Base-by-base conservation (phyloP, 768 basidiomycete species). In the Suillus plorans region DNA sequence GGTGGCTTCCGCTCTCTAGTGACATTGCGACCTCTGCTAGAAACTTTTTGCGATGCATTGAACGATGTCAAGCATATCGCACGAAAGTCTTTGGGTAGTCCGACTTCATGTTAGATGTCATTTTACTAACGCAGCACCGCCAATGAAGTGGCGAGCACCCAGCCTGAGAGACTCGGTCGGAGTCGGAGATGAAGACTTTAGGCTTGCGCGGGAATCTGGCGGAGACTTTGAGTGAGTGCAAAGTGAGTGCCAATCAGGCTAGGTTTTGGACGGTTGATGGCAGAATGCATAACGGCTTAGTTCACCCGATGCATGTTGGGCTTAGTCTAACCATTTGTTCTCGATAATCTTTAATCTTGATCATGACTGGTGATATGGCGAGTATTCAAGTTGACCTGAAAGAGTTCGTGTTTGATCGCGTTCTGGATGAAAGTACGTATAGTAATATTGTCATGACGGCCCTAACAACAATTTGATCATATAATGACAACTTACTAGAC, bases 321-420 rank as follows among this genome's bases (percentile, higher is more conserved):
- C 31, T 31, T 5, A 31, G 31, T 31, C 5, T 6, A 31, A 31
- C 31, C 31, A 31, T 31, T 31, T 28, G n/a, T 28, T 52, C 47
- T 47, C n/a, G n/a, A 47, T 45, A 10, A n/a, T 47, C 18, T 47
- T 47, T n/a, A 22, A 49, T 55, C 31, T 20, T 34, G 31, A 34
- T 34, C 53, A n/a, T n/a, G 20, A 20, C 53, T 20, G 5, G 36
- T 37, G 10, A 37, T 37, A 58, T 28, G 22, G 14, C 22, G 22
- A 16, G 16, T 4, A n/a, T 5, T 9, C 31, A 31, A 31, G 36
- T 31, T 55, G 71, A 78, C 52, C 73, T 89, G n/a, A 73, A 78
- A 42, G 65, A 73, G 3, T 92, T 92, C 69, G 65, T 69, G 18
- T 86, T 87, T 52, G 85, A 89, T 45, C 81, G 80, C 45, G 68